phyloP scores from a whole-genome alignment of 2,329 filamentous ascomycete species.

The Talaromyces pinophilus region DNA sequence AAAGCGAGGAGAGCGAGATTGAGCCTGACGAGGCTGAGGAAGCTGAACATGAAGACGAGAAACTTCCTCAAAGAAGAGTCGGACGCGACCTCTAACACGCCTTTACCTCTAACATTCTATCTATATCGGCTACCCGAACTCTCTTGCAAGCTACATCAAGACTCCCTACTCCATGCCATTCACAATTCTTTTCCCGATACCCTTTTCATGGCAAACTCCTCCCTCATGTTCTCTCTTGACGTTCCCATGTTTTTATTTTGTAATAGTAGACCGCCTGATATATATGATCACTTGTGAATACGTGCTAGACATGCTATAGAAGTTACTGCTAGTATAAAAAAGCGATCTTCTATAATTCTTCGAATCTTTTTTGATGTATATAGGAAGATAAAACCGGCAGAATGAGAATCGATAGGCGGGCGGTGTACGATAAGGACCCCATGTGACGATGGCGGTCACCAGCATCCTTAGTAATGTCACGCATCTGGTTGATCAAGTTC shows the following conservation, averaged over 20 bases:
- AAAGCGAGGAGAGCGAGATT: slow-evolving; percentile 37
- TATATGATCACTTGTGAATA: slow-evolving; percentile 7
- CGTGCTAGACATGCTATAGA: not conserved
- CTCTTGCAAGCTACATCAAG: not conserved
- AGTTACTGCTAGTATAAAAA: not conserved
- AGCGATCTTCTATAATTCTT: too few relatives aligned
- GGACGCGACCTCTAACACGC: slow-evolving; percentile 2
- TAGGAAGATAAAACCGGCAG: not conserved
- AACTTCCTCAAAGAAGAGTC: slow-evolving; percentile 8
- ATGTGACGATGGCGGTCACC: slow-evolving; percentile 12
- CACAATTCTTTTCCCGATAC: slow-evolving; percentile 8
- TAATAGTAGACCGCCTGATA: slow-evolving; percentile 6
- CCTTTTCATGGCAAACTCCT: not conserved
- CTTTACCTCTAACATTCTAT: too few relatives aligned
- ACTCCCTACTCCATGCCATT: slow-evolving; percentile 1
- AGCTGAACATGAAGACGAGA: slow-evolving; percentile 7
- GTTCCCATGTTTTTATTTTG: slow-evolving; percentile 6
- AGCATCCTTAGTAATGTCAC: not conserved
- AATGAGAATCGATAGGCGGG: slow-evolving; percentile 2
- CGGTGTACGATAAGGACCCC: slow-evolving; percentile 15
- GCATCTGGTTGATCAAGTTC: not conserved
- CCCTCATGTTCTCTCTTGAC: not conserved
- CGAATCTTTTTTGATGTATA: not conserved
- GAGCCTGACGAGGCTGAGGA: slow-evolving; percentile 36
- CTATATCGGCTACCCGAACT: not conserved